Percentiles rank a stretch among this genome's conserved stretches.
Evolutionary conservation across 129 eudicot genomes (phyloP).

Genomic region (Escallonia herrerae): DNA sequence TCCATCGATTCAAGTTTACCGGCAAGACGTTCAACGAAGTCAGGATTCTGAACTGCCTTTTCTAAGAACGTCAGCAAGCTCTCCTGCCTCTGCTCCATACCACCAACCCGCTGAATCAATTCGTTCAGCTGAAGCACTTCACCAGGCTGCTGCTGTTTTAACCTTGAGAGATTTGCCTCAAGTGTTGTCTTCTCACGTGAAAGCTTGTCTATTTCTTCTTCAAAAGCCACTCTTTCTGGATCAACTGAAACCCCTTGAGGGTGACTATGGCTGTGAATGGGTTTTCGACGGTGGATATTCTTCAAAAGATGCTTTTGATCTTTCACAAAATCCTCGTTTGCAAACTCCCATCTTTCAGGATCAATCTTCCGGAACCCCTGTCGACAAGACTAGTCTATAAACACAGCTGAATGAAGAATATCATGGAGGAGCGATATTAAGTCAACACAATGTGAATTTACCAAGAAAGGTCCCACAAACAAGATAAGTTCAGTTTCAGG

Average conservation of each 20-base stretch:
- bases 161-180: constrained; percentile 36
- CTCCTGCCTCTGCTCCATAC: constrained; percentile 68
- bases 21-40: constrained; percentile 57
- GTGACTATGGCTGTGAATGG: constrained; percentile 89
- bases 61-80: constrained; percentile 38
- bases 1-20: constrained; percentile 74
- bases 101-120: constrained; percentile 44
- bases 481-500: too few relatives aligned
- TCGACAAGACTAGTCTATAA: constrained; percentile 2
- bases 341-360: constrained; percentile 97
- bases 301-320: constrained; percentile 74
- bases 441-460: not conserved
- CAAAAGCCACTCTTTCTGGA: constrained; percentile 73
- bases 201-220: constrained; percentile 85
- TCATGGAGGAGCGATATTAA: not conserved
- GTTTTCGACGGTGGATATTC: constrained; percentile 85
- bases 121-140: constrained; percentile 60
- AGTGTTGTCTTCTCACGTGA: constrained; percentile 67
- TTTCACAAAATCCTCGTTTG: constrained; percentile 81
- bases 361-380: constrained; percentile 94
- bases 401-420: not conserved
- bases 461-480: too few relatives aligned
- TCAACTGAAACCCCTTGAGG: constrained; percentile 58
- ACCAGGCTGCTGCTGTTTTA: constrained; percentile 54
- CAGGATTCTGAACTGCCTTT: constrained; percentile 55